Base-by-base conservation (phyloP, 306 rosid species). In the Sophora flavescens region DNA sequence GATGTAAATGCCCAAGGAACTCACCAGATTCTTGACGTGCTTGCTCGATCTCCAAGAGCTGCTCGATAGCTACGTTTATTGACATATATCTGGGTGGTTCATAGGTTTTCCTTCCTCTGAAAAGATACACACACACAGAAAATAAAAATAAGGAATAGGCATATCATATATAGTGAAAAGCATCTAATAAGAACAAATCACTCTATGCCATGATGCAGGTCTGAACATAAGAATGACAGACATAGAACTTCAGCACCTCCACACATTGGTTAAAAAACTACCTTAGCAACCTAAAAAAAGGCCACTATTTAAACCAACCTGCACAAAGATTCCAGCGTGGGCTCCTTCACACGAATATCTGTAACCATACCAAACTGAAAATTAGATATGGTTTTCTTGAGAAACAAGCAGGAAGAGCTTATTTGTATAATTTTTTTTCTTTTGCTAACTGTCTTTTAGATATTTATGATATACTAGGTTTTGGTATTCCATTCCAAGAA, bases 291-390 rank as follows among this genome's bases (percentile, higher is more conserved):
- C 30, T 18, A 38, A n/a, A 50, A 15, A 18, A n/a, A 53, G 26
- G 73, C 59, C 57, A 71, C 17, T 41, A 63, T 78, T 73, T 28
- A 72, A 65, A 77, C 86, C 56, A 64, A 91, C 98, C 97, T 89
- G 89, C 92, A 87, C 76, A 93, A 67, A 15, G 97, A 89, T 80
- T 93, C 98, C 9, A 93, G 82, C 0, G 97, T 62, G 7, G 98
- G 98, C 81, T 94, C 98, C 87, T 94, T 92, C 76, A 91, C 98
- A 0, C 97, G 91, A 81, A 94, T 94, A 83, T 94, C 97, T 94
- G 88, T 57, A 70, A 61, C 58, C 53, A 75, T 12, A 52, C 33
- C 16, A 71, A 75, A 70, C 58, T 70, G 28, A 63, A 70, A 65
- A 63, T 35, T 32, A 53, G 28, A 66, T 76, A 56, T 47, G 63